These are phyloP conservation scores for Sonneratia caseolaris DNA, from an alignment of 345 rosid species.

Conservation along the genomic window DNA sequence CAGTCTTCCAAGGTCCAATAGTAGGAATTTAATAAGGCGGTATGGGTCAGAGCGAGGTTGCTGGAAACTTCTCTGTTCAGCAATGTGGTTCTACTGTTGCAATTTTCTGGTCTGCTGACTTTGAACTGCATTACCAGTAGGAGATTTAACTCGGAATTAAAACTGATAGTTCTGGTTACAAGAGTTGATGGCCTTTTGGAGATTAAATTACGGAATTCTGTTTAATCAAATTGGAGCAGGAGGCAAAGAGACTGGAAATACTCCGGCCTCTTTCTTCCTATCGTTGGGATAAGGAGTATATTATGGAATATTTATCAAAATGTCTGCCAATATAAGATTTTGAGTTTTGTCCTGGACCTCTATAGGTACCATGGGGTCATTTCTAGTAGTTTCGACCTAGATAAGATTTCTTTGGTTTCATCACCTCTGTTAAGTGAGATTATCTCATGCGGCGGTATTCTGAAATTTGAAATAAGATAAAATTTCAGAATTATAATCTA, in stretches of 20 bases:
- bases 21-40: neutral
- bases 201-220: neutral
- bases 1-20: neutral
- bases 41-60: neutral
- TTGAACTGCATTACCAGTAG: neutral
- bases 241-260: neutral
- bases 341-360: neutral
- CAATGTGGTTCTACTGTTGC: neutral
- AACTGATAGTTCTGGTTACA: neutral
- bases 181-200: neutral
- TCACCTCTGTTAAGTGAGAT: neutral
- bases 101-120: neutral
- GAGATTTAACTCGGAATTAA: neutral
- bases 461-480: neutral
- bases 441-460: neutral
- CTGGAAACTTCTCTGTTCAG: neutral
- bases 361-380: neutral
- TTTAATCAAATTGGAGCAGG: neutral
- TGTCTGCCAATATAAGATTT: neutral
- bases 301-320: neutral
- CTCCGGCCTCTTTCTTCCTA: neutral
- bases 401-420: neutral
- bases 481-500: neutral
- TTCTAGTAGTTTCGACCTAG: neutral
- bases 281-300: neutral